These are phyloP conservation scores for Wickerhamiella azyma DNA, from an alignment of 805 yeast genomes.

Conservation along the genomic window DNA sequence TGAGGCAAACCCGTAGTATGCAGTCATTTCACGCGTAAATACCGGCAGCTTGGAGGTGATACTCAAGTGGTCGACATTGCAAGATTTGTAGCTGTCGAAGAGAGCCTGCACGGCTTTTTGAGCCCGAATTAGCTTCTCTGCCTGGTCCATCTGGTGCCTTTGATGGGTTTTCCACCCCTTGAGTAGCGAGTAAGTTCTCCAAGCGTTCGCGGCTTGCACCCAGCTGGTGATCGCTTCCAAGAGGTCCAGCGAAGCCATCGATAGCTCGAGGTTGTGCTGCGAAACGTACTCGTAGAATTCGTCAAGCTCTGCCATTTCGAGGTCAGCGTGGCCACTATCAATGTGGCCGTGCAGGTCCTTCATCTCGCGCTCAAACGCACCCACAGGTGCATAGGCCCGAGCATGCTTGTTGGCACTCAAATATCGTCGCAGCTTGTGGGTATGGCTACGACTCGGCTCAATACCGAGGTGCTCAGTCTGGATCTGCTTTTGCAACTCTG, in stretches of 20 bases:
- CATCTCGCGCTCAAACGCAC: conserved; percentile 7
- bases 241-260: not conserved
- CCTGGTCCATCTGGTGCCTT: not conserved
- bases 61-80: not conserved
- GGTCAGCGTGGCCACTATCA: not conserved
- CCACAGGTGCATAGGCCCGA: not conserved
- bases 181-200: conserved; percentile 3
- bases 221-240: not conserved
- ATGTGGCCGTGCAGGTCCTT: not conserved
- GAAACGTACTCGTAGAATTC: not conserved
- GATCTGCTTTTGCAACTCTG: conserved; percentile 4
- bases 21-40: conserved; percentile 1
- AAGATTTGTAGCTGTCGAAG: not conserved
- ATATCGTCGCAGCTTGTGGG: conserved; percentile 4
- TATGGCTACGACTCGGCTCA: not conserved
- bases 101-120: not conserved
- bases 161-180: not conserved
- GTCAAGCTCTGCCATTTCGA: not conserved
- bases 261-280: not conserved
- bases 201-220: not conserved
- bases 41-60: not conserved
- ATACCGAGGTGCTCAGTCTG: not conserved
- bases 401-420: not conserved
- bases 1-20: conserved; percentile 7
- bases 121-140: not conserved